Evolutionary conservation across 225 moss, liverwort and hornwort species (phyloP), one percentile per base, ranked within the genome.

Genomic region (Neckera pumila): DNA sequence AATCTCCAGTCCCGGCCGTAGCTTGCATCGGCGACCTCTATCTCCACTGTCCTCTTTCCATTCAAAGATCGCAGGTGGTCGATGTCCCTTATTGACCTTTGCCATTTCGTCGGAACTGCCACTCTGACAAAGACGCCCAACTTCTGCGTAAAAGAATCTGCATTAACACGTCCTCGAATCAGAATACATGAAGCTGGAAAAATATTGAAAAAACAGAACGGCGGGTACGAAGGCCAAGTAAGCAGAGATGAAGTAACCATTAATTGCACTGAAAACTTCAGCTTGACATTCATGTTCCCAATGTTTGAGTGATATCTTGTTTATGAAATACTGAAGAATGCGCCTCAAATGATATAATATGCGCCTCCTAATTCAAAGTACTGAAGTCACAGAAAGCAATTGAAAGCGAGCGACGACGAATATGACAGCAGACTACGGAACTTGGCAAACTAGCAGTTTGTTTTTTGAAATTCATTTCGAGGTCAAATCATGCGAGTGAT

Each of bases 121-220:
- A 57, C 87, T 87, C 58, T 84, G 87, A 90, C 94, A 98, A 58
- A 96, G 90, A 80, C 91, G 92, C 85, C 93, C 92, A 80, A 97
- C 53, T 87, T 99, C 95, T 57, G 87, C 66, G 79, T 96, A 97
- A 54, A 98, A 91, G 80, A 95, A 97, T 91, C 96, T 98, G 93
- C 79, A 81, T 86, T 57, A 60, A 84, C 61, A 82, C 33, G 83
- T 62, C 71, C 85, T 65, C 34, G 82, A 33, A 70, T 69, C 49
- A 49, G 38, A 65, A 65, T n/a, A 38, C 45, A 83, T 58, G 71
- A 56, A 57, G 43, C 69, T n/a, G 30, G 49, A 66, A 66, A 84
- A 66, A 28, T 45, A 72, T 38, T 57, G 25, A 66, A 73, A 62
- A 76, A 22, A 40, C 36, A 77, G 53, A 77, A 64, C 49, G 64